Conservation (phyloP, 306 rosid genomes). For the Oemleria cerasiformis region DNA sequence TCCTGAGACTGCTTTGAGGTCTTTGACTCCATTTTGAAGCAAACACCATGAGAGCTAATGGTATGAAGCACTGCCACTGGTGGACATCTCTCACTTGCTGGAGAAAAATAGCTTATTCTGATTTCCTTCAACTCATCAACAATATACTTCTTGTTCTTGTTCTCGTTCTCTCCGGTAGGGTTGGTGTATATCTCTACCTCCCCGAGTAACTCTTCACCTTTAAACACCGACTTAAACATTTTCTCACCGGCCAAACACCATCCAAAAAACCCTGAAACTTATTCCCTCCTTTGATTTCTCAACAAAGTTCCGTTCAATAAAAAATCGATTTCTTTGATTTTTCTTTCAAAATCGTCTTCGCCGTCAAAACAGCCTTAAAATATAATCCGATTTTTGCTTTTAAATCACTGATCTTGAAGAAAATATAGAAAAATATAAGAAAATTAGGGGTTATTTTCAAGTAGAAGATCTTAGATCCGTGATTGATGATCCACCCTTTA, state of each 20-base stretch:
- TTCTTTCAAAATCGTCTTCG: conserved; percentile 40
- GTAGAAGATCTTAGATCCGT: conserved; percentile 58
- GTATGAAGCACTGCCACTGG: conserved; percentile 99
- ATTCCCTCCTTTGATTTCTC: conserved; percentile 25
- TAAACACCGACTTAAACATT: conserved; percentile 81
- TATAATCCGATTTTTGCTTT: conserved; percentile 63
- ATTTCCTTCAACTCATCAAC: conserved; percentile 76
- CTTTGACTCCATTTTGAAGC: conserved; percentile 99
- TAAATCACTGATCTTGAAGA: conserved; percentile 29
- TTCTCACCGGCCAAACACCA: conserved; percentile 28
- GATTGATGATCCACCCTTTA: conserved; percentile 40
- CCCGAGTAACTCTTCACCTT: conserved; percentile 84
- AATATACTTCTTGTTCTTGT: conserved; percentile 30
- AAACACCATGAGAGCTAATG: conserved; percentile 70
- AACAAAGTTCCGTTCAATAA: conserved; percentile 35
- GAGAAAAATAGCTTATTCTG: conserved; percentile 84
- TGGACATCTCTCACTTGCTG: conserved; percentile 96
- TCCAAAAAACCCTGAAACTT: conserved; percentile 12
- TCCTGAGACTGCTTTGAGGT: conserved; percentile 53
- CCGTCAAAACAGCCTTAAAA: conserved; percentile 49
- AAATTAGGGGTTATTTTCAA: conserved; percentile 39
- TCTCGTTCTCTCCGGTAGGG: conserved; percentile 38
- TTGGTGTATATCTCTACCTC: conserved; percentile 81
- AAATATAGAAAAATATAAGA: conserved; percentile 9
- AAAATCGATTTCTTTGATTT: conserved; percentile 27